Percentiles rank a stretch among this genome's conserved stretches.
Conservation (phyloP, 78 protist genomes). For the Polysphondylium violaceum region DNA sequence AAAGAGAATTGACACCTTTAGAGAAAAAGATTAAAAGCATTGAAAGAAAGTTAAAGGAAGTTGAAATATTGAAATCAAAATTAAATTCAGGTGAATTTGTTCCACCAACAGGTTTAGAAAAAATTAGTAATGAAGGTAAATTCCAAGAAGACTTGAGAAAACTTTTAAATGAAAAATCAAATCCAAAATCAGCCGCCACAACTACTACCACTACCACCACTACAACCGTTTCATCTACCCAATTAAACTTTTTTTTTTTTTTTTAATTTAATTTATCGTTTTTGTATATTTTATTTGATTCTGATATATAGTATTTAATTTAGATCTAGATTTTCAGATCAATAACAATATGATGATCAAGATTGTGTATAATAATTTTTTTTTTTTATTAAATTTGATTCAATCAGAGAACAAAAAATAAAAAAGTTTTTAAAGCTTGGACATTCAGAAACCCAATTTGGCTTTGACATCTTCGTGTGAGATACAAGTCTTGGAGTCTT, state of each 20-base stretch:
- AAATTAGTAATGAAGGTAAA: conserved; percentile 38
- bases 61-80: conserved; percentile 40
- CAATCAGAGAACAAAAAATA: too few relatives aligned
- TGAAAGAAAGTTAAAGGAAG: conserved; percentile 59
- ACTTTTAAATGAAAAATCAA: neutral
- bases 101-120: conserved; percentile 70
- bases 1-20: conserved; percentile 35
- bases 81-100: conserved; percentile 29
- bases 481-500: too few relatives aligned
- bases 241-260: neutral
- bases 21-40: conserved; percentile 52
- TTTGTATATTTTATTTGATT: too few relatives aligned
- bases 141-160: conserved; percentile 47
- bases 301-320: too few relatives aligned
- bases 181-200: too few relatives aligned
- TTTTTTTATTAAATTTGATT: too few relatives aligned
- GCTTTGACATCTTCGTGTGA: conserved; percentile 25
- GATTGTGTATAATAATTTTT: too few relatives aligned
- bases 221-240: too few relatives aligned
- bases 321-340: too few relatives aligned
- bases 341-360: too few relatives aligned
- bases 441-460: conserved; percentile 41
- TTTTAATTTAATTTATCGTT: too few relatives aligned
- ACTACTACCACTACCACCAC: too few relatives aligned
- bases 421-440: neutral